Percentiles rank a stretch among this genome's conserved stretches.
Conservation (phyloP, 345 rosid species). For the Syzygium jambos region DNA sequence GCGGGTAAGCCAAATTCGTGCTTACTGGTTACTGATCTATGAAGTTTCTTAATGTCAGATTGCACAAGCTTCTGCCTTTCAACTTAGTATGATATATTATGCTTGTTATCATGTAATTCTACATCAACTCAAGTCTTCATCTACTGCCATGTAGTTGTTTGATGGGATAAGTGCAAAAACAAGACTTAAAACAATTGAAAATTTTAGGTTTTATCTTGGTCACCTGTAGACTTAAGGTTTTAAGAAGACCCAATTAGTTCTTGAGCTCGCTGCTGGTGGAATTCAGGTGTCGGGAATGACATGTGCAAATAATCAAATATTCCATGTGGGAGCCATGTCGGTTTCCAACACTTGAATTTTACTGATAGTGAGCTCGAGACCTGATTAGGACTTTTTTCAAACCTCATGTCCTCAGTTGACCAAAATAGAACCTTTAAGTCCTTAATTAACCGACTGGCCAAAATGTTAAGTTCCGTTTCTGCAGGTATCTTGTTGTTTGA, state of each 20-base stretch:
- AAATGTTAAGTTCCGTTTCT: not conserved
- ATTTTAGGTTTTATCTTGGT: not conserved
- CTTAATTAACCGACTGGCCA: not conserved
- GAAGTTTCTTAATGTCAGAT: not conserved
- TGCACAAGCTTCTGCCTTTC: not conserved
- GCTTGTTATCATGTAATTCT: not conserved
- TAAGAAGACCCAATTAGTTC: not conserved
- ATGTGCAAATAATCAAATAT: accelerated
- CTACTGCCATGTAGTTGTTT: not conserved
- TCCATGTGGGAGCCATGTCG: accelerated
- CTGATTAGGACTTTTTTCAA: not conserved
- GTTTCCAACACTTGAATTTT: not conserved
- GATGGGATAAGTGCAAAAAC: not conserved
- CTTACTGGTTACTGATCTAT: not conserved
- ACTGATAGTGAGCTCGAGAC: accelerated
- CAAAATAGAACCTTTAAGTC: not conserved
- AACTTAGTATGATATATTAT: not conserved
- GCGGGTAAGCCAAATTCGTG: conserved; percentile 28
- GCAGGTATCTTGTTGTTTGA: not conserved
- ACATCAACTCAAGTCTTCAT: not conserved
- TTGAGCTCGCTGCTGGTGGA: not conserved
- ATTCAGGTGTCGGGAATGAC: not conserved
- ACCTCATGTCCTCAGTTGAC: not conserved
- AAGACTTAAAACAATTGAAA: not conserved
- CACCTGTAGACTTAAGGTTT: not conserved